Evolutionary conservation across 495 filamentous ascomycete genomes (phyloP).

Genomic region (Podospora bellae-mahoneyi): DNA sequence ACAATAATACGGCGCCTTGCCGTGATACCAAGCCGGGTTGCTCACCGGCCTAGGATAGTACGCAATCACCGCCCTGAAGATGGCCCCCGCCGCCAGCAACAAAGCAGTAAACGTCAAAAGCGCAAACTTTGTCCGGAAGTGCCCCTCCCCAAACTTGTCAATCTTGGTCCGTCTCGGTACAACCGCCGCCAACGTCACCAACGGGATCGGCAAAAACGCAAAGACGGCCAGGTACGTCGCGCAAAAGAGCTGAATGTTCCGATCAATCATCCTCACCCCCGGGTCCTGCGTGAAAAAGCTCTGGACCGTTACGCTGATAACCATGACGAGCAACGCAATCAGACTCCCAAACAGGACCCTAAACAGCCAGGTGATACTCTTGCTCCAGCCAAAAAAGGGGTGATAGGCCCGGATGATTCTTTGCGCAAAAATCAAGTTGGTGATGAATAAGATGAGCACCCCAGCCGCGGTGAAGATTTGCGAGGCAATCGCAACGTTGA

Average conservation of each 20-base stretch:
- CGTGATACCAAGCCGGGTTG: slow-evolving; percentile 66
- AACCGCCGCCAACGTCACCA: slow-evolving; percentile 48
- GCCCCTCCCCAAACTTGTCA: slow-evolving; percentile 70
- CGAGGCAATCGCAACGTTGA: slow-evolving; percentile 63
- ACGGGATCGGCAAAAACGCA: slow-evolving; percentile 69
- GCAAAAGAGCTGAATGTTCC: slow-evolving; percentile 64
- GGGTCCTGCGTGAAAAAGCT: slow-evolving; percentile 61
- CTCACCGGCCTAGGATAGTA: slow-evolving; percentile 52
- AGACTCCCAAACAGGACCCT: slow-evolving; percentile 60
- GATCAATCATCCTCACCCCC: slow-evolving; percentile 48
- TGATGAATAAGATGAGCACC: slow-evolving; percentile 71
- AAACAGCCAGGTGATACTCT: slow-evolving; percentile 47
- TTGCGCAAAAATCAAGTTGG: slow-evolving; percentile 77
- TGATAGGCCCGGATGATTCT: slow-evolving; percentile 72
- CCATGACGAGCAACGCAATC: slow-evolving; percentile 58
- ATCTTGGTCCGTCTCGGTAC: slow-evolving; percentile 49
- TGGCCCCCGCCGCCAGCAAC: slow-evolving; percentile 65
- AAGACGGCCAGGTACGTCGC: slow-evolving; percentile 65
- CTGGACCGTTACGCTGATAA: slow-evolving; percentile 65
- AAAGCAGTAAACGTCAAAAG: slow-evolving; percentile 54
- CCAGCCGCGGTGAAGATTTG: slow-evolving; percentile 74
- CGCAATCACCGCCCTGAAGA: slow-evolving; percentile 58
- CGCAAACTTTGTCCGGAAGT: slow-evolving; percentile 57
- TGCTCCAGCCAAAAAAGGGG: slow-evolving; percentile 66
- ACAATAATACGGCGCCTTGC: slow-evolving; percentile 69